Evolutionary conservation across 495 filamentous ascomycete genomes (phyloP).

Genomic region (Xylaria curta): DNA sequence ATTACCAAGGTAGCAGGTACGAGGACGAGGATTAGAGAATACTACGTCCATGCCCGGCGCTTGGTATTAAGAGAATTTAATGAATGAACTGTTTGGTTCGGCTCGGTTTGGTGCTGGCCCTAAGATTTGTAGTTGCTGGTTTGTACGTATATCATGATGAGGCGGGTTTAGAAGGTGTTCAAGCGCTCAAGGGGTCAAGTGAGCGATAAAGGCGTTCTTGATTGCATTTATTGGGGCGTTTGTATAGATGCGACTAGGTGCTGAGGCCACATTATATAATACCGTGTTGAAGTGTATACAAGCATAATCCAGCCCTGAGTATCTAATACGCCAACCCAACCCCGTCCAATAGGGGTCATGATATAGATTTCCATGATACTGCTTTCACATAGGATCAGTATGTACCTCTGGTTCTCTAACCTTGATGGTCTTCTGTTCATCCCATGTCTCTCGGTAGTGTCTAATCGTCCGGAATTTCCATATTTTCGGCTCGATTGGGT

Average conservation of each 20-base stretch:
- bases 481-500: not conserved
- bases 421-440: not conserved
- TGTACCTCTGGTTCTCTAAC: not conserved
- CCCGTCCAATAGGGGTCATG: not conserved
- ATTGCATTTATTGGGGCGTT: conserved; percentile 27
- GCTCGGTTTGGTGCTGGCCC: not conserved
- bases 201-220: conserved; percentile 17
- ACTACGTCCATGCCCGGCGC: not conserved
- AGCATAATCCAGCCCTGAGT: not conserved
- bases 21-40: conserved; percentile 49
- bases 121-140: not conserved
- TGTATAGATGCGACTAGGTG: conserved; percentile 18
- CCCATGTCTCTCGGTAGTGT: not conserved
- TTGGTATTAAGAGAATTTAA: not conserved
- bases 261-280: conserved; percentile 7
- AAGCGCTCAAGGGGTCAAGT: not conserved
- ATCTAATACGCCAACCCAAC: conserved; percentile 1
- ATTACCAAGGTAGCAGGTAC: conserved; percentile 50
- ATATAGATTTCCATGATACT: conserved; percentile 4
- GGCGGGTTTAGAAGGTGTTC: conserved; percentile 8
- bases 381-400: not conserved
- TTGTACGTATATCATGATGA: conserved; percentile 23
- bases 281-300: conserved; percentile 1
- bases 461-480: not conserved
- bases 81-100: not conserved